Evolutionary conservation across 2,329 filamentous ascomycete species (phyloP).

Genomic region (Onygenales sp.): DNA sequence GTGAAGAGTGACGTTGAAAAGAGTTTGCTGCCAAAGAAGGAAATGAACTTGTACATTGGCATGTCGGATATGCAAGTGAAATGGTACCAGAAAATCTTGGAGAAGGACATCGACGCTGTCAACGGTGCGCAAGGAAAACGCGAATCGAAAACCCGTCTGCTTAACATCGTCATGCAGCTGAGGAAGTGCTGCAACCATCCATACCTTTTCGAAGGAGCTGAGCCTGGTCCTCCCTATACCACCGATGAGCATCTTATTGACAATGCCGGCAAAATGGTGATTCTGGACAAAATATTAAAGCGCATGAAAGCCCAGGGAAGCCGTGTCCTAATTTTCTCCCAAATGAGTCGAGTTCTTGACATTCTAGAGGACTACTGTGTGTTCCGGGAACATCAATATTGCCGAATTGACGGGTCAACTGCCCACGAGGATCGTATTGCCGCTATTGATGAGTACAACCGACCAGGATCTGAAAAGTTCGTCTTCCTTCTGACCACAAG

Average conservation of each 20-base stretch:
- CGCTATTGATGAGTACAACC: conserved; percentile 98
- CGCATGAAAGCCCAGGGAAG: conserved; percentile 80
- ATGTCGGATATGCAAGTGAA: conserved; percentile 99
- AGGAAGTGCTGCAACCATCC: conserved; percentile 98
- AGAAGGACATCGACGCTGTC: conserved; percentile 98
- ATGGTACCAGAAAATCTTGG: conserved; percentile 98
- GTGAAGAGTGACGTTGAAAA: conserved; percentile 98
- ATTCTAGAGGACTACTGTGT: conserved; percentile 98
- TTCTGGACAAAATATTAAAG: conserved; percentile 82
- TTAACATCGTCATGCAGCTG: conserved; percentile 99
- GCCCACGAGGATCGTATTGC: conserved; percentile 96
- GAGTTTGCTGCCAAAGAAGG: conserved; percentile 92
- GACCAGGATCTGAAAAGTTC: conserved; percentile 88
- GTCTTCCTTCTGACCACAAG: conserved; percentile 91
- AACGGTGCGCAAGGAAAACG: conserved; percentile 94
- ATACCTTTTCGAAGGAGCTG: conserved; percentile 93
- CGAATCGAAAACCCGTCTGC: conserved; percentile 89
- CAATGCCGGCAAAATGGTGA: conserved; percentile 95
- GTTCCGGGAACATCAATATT: conserved; percentile 90
- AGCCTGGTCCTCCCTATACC: conserved; percentile 94
- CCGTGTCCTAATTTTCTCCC: conserved; percentile 95
- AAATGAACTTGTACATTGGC: conserved; percentile 91
- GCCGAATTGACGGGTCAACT: conserved; percentile 91
- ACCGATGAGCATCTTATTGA: conserved; percentile 91
- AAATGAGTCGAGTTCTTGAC: conserved; percentile 95